phyloP scores from a whole-genome alignment of 352 stramenopile species.

The Phytophthora ohioensis region DNA sequence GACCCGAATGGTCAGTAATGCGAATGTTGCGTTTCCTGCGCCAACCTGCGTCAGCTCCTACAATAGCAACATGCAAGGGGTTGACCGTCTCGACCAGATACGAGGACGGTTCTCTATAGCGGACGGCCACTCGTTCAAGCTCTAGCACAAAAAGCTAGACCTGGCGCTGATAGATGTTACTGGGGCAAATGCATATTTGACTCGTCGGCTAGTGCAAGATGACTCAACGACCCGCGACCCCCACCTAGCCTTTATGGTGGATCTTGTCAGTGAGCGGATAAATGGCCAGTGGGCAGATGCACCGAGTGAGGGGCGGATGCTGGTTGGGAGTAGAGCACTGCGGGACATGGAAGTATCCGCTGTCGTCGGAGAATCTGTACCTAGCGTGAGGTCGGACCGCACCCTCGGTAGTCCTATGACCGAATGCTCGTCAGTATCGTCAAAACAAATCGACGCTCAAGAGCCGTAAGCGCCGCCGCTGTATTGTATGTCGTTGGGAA shows the following conservation, averaged over 20 bases:
- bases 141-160: constrained; percentile 41
- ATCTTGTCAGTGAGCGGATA: not conserved
- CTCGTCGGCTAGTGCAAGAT: not conserved
- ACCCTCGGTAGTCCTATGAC: too few species aligned
- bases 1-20: constrained; percentile 9
- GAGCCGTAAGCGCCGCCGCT: constrained; percentile 10
- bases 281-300: not conserved
- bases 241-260: not conserved
- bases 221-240: not conserved
- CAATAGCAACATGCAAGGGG: constrained; percentile 42
- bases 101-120: constrained; percentile 33
- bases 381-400: not conserved
- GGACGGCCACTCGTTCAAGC: constrained; percentile 38
- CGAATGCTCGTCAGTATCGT: not conserved
- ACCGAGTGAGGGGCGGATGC: constrained; percentile 1
- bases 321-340: not conserved
- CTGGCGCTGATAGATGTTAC: constrained; percentile 14
- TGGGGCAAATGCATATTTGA: not conserved
- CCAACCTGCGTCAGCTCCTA: constrained; percentile 38
- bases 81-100: constrained; percentile 40
- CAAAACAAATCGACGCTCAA: constrained; percentile 3
- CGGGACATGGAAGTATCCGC: not conserved
- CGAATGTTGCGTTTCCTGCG: constrained; percentile 14
- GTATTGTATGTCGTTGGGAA: constrained; percentile 9
- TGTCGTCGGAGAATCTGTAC: not conserved